Base-by-base conservation (phyloP, 495 filamentous ascomycete genomes). In the Podospora australis region DNA sequence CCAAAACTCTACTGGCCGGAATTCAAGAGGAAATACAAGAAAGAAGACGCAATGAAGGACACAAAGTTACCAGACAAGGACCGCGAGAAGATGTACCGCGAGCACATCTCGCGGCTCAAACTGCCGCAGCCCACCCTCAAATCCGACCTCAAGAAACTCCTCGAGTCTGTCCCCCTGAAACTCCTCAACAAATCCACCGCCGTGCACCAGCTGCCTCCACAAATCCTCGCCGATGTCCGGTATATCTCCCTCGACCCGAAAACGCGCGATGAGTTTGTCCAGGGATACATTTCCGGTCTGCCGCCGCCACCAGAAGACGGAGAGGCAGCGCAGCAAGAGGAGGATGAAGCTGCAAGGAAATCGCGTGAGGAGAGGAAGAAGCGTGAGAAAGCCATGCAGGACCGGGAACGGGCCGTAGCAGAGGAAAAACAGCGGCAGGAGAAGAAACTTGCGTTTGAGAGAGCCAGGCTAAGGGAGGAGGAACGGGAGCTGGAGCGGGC, bases 1-100 rank as follows among this genome's bases (percentile, higher is more conserved):
- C 83, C 86, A 1, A 96, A 96, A 67, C 70, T 97, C 9, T 98
- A 94, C 66, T 98, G 92, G 92, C 82, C 87, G 0, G 92, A 98
- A 60, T 98, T 98, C 64, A 87, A 87, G 53, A 77, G 91, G 24
- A 97, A 96, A 58, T 92, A 82, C 56, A 84, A 83, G 50, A 89
- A 84, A 50, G 88, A 91, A 47, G 60, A 77, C 0, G 80, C 81
- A 44, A 94, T 97, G 90, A 82, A 79, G 40, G 83, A 90, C 53
- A 62, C 78, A 6, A 78, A 83, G 38, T 59, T 96, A 22, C 66
- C 69, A 1, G 94, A 98, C 59, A 94, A 90, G 58, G 90, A 96
- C 49, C 78, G 88, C 2, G 92, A 98, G 62, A 94, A 87, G 64
- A 77, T 79, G 65, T 98, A 95, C 62, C 82, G 94, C 23, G 92